Evolutionary conservation across 2,329 filamentous ascomycete genomes (phyloP), one percentile per base, ranked within the genome.

Genomic region (Beauveria bassiana): DNA sequence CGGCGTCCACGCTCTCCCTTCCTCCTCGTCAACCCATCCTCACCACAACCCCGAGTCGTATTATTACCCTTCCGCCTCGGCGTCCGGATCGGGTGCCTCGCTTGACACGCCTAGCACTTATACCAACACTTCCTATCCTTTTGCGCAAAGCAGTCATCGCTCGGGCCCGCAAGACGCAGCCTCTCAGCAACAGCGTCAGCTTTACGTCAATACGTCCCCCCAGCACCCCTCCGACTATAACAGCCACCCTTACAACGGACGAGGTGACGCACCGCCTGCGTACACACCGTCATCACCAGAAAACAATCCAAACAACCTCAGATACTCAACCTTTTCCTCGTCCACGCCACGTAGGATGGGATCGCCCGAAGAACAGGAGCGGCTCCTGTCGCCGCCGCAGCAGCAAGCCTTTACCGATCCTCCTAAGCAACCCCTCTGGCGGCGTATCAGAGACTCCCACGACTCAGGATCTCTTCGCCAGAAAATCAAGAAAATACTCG

Each of bases 251-350:
- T 62, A 63, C 28, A 62, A 64, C 62, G 62, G 65, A 42, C 70
- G 67, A 3, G 64, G 66, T 46, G 78, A 79, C 61, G 79, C 79
- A 6, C 80, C 80, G 10, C 80, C 80, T 7, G 80, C 80, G 10
- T 83, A 82, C 68, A 62, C 65, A 3, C 63, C 65, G 5, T 72
- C 73, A 18, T 71, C 73, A 24, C 75, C 76, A 14, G 69, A 73
- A 8, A 64, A 69, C 18, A 61, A 61, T 31, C 61, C 53, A 54
- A 69, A 63, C 60, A 75, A 73, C 63, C 81, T 82, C 67, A 76
- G 73, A 62, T 82, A 83, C 67, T 77, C 72, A 62, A 81, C 79
- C 8, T 79, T 82, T 66, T 62, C 68, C 1, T 68, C 66, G 16
- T 63, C 43, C 10, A 63, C 24, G 28, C 61, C 62, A 63, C 50